Evolutionary conservation across 2,329 filamentous ascomycete genomes (phyloP).

Genomic region (Lasiodiplodia sp.): DNA sequence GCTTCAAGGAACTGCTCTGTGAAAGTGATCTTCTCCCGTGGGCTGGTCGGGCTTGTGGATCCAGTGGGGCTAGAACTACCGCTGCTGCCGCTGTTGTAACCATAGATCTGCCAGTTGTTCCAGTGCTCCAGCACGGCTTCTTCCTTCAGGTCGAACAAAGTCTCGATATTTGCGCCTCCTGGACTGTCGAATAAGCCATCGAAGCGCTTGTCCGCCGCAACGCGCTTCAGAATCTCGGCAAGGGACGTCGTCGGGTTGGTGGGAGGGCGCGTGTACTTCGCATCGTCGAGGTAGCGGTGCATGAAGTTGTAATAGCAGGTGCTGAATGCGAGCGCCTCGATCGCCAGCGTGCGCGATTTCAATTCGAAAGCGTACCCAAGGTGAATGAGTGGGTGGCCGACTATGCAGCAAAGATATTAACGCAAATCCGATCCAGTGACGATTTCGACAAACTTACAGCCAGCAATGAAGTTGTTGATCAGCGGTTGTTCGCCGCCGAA

Average conservation of each 20-base stretch:
- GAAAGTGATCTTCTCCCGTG: conserved; percentile 49
- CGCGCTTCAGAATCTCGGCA: conserved; percentile 72
- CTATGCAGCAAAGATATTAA: conserved; percentile 51
- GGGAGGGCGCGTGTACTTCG: conserved; percentile 71
- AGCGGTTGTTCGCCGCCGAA: conserved; percentile 78
- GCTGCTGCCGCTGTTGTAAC: conserved; percentile 6
- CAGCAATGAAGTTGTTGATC: conserved; percentile 79
- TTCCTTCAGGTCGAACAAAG: conserved; percentile 73
- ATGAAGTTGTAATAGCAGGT: conserved; percentile 64
- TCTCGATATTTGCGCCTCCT: conserved; percentile 68
- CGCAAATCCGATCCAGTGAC: neutral
- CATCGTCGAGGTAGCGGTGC: conserved; percentile 73
- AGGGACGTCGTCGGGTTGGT: conserved; percentile 67
- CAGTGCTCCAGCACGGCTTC: conserved; percentile 82
- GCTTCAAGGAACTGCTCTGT: conserved; percentile 76
- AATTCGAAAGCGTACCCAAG: conserved; percentile 94
- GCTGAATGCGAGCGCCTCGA: conserved; percentile 82
- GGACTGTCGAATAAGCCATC: conserved; percentile 68
- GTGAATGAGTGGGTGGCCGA: conserved; percentile 92
- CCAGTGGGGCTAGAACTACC: conserved; percentile 20
- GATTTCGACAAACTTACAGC: conserved; percentile 63
- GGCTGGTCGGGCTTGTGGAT: conserved; percentile 17
- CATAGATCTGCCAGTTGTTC: conserved; percentile 74
- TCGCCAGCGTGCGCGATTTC: conserved; percentile 81
- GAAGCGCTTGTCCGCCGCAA: conserved; percentile 74